Conservation (phyloP, 805 yeast species). For the Suhomyces sp. region DNA sequence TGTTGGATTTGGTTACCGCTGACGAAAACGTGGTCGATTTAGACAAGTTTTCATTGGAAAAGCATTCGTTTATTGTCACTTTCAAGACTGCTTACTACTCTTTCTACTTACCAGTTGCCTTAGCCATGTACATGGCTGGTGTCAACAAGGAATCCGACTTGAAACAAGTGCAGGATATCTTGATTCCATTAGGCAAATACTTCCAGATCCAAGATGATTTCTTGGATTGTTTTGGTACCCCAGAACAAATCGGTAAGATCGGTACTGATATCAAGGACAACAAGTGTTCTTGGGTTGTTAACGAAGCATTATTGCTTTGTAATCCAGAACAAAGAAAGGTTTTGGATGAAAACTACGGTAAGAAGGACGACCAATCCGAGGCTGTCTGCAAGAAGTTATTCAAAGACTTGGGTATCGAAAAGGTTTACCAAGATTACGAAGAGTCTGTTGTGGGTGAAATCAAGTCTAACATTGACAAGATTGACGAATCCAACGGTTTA, state of each 20-base stretch:
- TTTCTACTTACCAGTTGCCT: constrained; percentile 94
- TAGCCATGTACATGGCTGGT: constrained; percentile 94
- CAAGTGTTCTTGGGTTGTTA: constrained; percentile 97
- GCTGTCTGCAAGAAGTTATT: constrained; percentile 69
- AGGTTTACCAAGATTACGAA: constrained; percentile 76
- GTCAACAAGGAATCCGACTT: constrained; percentile 66
- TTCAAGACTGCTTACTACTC: constrained; percentile 97
- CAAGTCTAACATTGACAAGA: constrained; percentile 56
- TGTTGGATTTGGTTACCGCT: constrained; percentile 92
- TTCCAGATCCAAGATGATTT: constrained; percentile 98
- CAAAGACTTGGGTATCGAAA: constrained; percentile 66
- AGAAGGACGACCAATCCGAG: constrained; percentile 69
- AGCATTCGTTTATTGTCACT: constrained; percentile 92
- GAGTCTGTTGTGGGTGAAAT: constrained; percentile 68
- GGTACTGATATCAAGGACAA: constrained; percentile 98
- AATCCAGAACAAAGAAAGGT: constrained; percentile 76
- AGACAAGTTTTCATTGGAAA: constrained; percentile 76
- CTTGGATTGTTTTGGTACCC: constrained; percentile 95
- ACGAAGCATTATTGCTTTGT: constrained; percentile 81
- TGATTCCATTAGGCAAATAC: constrained; percentile 95
- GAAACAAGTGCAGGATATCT: constrained; percentile 80
- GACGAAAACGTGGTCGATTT: constrained; percentile 94
- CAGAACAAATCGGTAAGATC: constrained; percentile 95
- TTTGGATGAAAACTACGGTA: constrained; percentile 88
- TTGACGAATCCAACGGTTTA: constrained; percentile 93